These are phyloP conservation scores for Haematococcus lacustris DNA, from an alignment of 139 green algal genomes.

Conservation along the genomic window DNA sequence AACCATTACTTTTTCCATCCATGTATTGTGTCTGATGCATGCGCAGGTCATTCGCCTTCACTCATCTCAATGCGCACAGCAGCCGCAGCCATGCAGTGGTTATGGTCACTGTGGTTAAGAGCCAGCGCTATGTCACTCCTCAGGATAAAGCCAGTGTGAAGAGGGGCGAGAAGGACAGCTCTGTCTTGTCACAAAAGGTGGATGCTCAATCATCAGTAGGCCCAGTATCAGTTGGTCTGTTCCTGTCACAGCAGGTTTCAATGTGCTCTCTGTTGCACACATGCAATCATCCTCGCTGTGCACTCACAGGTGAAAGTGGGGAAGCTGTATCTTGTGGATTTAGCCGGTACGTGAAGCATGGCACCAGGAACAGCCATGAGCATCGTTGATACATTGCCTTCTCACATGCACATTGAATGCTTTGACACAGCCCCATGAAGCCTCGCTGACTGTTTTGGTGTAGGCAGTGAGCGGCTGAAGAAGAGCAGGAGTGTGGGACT, in stretches of 20 bases:
- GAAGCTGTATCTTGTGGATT: slow-evolving; percentile 93
- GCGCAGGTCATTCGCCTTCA: slow-evolving; percentile 54
- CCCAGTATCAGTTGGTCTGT: no score
- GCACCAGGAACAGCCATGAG: no score
- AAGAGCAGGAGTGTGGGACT: slow-evolving; percentile 58
- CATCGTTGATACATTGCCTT: no score
- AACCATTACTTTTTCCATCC: not conserved
- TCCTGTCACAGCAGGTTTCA: no score
- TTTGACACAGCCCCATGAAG: no score
- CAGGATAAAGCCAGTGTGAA: slow-evolving; percentile 22
- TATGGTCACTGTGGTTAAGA: slow-evolving; percentile 75
- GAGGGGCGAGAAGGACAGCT: slow-evolving; percentile 22
- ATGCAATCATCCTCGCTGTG: no score
- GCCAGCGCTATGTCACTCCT: slow-evolving; percentile 28
- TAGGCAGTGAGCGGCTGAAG: slow-evolving; percentile 86
- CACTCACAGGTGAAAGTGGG: slow-evolving; percentile 45
- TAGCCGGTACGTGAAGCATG: no score
- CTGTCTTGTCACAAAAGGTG: slow-evolving; percentile 27
- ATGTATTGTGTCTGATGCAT: not conserved
- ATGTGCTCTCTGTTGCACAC: no score
- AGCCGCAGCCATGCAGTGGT: slow-evolving; percentile 72
- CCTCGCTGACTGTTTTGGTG: no score
- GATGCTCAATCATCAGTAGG: no score
- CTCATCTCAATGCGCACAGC: slow-evolving; percentile 75
- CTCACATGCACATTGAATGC: no score